Evolutionary conservation across 345 rosid species (phyloP), one percentile per base, ranked within the genome.

Genomic region (Eucalyptus erythrocorys): DNA sequence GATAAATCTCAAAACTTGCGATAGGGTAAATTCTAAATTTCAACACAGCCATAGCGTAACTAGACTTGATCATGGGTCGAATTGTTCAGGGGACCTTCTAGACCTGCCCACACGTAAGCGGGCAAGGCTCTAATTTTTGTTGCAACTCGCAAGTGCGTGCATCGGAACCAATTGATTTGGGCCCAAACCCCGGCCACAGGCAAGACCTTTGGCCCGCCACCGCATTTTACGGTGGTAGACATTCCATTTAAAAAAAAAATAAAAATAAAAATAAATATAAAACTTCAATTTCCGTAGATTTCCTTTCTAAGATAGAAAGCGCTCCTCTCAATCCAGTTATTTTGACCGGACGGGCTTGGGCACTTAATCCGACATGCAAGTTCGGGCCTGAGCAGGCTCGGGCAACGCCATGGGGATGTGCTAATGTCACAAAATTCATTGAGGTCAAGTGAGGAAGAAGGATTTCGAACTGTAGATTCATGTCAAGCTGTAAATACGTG

Each of bases 241-340:
- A 68, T 16, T 34, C 6, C 21, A 34, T 68, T 9, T 16, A 3
- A 0, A 21, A 51, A 51, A 51, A 51, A 3, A 4, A 43, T 7
- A 51, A 51, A 51, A 19, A 0, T 3, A 71, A 51, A 3, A 4
- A 43, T 7, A 51, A 51, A 51, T 7, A 0, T 3, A 71, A 34
- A 71, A 37, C 81, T 19, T 71, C 5, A 37, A 34, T 71, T 71
- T 37, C 45, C 40, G 6, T 13, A 34, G 26, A 71, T 66, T 66
- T 16, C 3, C 79, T 66, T 32, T 32, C 40, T 16, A 32, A 66
- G 9, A 8, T 66, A 4, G 79, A n/a, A 61, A 27, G 0, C 8
- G 34, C 34, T 13, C 17, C 71, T 30, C 16, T 6, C 37, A 61
- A 61, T 61, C 32, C 4, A 61, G 71, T 61, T 7, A 51, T 51